Conservation (phyloP, 2,329 filamentous ascomycete genomes). For the Aureobasidium sp. region DNA sequence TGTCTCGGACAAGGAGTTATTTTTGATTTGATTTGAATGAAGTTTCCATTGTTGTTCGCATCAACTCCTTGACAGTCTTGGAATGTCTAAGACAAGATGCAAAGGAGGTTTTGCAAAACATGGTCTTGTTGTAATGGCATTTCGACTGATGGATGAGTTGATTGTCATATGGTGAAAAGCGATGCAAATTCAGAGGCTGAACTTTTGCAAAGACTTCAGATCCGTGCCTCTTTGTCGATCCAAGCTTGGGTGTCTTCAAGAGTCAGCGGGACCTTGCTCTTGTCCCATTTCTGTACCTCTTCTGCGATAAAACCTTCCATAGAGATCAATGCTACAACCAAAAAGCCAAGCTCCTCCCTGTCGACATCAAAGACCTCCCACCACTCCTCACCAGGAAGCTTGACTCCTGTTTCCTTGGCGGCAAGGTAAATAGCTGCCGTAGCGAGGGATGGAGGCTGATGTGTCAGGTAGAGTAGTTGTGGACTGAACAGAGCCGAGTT, state of each 20-base stretch:
- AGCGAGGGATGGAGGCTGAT: slow-evolving; percentile 78
- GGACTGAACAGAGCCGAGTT: slow-evolving; percentile 80
- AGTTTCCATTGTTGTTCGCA: not conserved
- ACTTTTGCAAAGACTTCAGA: not conserved
- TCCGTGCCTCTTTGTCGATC: slow-evolving; percentile 34
- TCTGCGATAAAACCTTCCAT: slow-evolving; percentile 59
- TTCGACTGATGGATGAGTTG: not conserved
- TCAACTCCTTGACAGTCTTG: not conserved
- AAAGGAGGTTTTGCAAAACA: not conserved
- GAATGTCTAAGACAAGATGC: not conserved
- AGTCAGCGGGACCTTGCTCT: slow-evolving; percentile 48
- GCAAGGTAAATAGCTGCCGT: slow-evolving; percentile 88
- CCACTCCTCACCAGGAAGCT: slow-evolving; percentile 79
- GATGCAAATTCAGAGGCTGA: not conserved
- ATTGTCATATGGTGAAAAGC: not conserved
- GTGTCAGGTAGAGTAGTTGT: slow-evolving; percentile 82
- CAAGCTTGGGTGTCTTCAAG: slow-evolving; percentile 51
- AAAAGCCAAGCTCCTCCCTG: slow-evolving; percentile 84
- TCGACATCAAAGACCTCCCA: slow-evolving; percentile 99
- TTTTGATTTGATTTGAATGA: not conserved
- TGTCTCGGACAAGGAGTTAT: not conserved
- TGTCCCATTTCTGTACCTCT: slow-evolving; percentile 44
- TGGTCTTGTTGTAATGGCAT: not conserved
- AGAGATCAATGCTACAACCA: slow-evolving; percentile 79
- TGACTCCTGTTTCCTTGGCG: slow-evolving; percentile 64